phyloP scores from a whole-genome alignment of 2,329 filamentous ascomycete species.

The Harringtonia lauricola region DNA sequence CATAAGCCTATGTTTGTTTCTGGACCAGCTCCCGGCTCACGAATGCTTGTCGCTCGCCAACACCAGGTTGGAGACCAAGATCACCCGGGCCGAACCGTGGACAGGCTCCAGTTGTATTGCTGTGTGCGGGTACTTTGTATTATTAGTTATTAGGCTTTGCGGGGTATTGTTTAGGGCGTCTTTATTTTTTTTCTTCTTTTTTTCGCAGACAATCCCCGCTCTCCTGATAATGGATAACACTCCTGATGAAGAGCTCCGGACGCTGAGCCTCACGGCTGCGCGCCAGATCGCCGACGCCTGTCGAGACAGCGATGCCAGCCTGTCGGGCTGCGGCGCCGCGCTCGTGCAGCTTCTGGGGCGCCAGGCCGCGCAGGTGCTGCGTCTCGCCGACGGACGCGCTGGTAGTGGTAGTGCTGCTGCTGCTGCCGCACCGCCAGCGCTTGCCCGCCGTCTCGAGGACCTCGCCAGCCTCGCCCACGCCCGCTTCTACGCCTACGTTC shows the following conservation, averaged over 20 bases:
- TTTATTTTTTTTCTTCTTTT: too few species aligned
- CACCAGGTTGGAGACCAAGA: conserved; percentile 16
- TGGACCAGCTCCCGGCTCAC: too few species aligned
- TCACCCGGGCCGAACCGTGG: conserved; percentile 12
- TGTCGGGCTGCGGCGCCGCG: conserved; percentile 11
- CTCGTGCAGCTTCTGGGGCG: conserved; percentile 13
- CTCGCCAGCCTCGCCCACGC: conserved; percentile 47
- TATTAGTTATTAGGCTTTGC: too few species aligned
- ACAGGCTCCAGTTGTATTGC: background rate
- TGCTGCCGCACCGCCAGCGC: too few species aligned
- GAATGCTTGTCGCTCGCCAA: too few species aligned
- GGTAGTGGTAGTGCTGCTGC: background rate
- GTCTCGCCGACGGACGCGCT: background rate
- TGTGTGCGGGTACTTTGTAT: too few species aligned
- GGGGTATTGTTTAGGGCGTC: too few species aligned
- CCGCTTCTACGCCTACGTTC: conserved; percentile 61
- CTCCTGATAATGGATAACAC: too few species aligned
- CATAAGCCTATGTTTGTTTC: too few species aligned
- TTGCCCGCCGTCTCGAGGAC: conserved; percentile 38
- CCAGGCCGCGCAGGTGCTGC: conserved; percentile 10
- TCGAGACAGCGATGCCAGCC: background rate
- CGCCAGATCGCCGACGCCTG: conserved; percentile 6
- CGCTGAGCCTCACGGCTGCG: conserved; percentile 9
- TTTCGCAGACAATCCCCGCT: too few species aligned
- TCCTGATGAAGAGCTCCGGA: background rate